phyloP scores from a whole-genome alignment of 768 basidiomycete genomes.

The Kwoniella bestiolae region DNA sequence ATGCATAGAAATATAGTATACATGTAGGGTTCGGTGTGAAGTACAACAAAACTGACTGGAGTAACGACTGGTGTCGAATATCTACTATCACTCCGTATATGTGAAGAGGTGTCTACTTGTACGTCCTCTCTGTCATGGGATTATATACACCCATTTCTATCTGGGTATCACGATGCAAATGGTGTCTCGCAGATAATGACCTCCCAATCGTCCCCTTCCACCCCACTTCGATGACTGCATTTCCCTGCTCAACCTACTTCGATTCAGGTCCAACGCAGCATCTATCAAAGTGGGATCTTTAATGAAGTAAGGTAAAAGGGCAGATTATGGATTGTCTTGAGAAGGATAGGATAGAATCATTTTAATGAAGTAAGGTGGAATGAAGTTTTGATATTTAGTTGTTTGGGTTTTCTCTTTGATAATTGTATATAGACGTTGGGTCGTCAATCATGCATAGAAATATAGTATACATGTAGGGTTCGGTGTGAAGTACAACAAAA shows the following conservation, averaged over 20 bases:
- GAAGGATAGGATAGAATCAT: not conserved
- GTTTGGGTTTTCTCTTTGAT: constrained; percentile 3
- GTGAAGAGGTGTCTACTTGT: too few species aligned
- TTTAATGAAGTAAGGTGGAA: not conserved
- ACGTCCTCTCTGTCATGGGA: too few species aligned
- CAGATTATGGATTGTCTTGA: constrained; percentile 64
- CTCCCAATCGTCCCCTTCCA: constrained; percentile 73
- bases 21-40: too few species aligned
- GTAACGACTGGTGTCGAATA: too few species aligned
- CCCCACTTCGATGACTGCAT: constrained; percentile 65
- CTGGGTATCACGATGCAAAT: too few species aligned
- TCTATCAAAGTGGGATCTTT: constrained; percentile 71
- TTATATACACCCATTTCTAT: too few species aligned
- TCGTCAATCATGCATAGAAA: constrained; percentile 5
- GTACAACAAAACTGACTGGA: too few species aligned
- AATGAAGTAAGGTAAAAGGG: constrained; percentile 70
- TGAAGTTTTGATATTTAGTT: not conserved
- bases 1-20: constrained; percentile 13
- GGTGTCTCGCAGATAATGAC: too few species aligned
- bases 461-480: too few species aligned
- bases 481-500: too few species aligned
- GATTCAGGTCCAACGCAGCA: constrained; percentile 64
- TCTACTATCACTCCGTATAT: too few species aligned
- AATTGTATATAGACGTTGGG: constrained; percentile 16
- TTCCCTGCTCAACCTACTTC: constrained; percentile 66